Base-by-base conservation (phyloP, 371 early-diverging fungal genomes). In the Syncephalastrum sp. region DNA sequence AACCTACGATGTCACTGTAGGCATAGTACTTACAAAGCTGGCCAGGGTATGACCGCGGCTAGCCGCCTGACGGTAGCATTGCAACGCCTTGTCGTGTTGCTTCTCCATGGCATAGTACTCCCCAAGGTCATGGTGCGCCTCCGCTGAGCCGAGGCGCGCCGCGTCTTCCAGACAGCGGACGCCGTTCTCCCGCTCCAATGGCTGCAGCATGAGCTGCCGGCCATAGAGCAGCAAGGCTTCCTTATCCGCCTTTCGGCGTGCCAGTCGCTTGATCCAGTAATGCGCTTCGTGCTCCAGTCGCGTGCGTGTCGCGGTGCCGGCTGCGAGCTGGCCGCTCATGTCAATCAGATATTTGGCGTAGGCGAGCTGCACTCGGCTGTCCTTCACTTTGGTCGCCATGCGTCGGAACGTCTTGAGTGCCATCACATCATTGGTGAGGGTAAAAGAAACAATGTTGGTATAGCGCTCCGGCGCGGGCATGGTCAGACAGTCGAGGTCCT, bases 1-100 rank as follows among this genome's bases (percentile, higher is more conserved):
- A 43, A 50, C 29, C 33, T 21, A 53, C 13, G 12, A 52, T 17
- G 54, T 27, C 14, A 8, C 6, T 17, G 23, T 19, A 33, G 6
- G 27, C 29, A 5, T 0, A n/a, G 3, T 17, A 67, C 77, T 65
- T 88, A 85, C 85, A 61, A 85, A 88, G 70, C 86, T 83, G n/a
- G 87, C 83, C 51, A 81, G 64, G 38, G 82, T 74, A 65, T 89
- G 82, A 55, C 91, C 82, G 53, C 87, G 69, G 47, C 82, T 77
- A 5, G 92, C 90, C 0, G 91, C 89, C 64, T 82, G 82, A 65
- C 82, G 79, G 75, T 89, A 94, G 62, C 85, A 84, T 53, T 86
- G 79, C 19, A 91, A 71, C 0, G 94, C 84, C 53, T 87, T 85
- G 53, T 70, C 77, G 38, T 64, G 70, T 53, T 88, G 85, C 54